Base-by-base conservation (phyloP, 352 stramenopile genomes). In the Globisporangium rhizosaccharum region DNA sequence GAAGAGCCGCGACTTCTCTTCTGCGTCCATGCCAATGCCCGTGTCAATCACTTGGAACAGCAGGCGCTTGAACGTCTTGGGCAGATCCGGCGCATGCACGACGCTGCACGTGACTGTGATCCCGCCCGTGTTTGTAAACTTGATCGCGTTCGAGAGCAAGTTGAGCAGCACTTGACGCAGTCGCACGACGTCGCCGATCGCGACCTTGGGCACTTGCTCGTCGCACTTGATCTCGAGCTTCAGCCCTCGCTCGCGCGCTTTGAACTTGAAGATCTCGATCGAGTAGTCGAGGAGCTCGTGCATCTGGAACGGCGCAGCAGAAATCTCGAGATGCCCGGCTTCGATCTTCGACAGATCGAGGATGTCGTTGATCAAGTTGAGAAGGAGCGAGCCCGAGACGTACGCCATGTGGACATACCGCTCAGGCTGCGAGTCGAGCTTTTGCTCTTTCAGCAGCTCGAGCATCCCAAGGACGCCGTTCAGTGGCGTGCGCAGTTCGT, bases 281-380 rank as follows among this genome's bases (percentile, higher is more conserved):
- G 88, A 87, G 50, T 96, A 91, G 49, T 97, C 88, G 7, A 92
- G 59, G 18, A 88, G 42, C 14, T 94, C 85, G 55, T 85, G 67
- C 67, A 94, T 82, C 42, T 90, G 71, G 56, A 96, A 96, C 0
- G 82, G 82, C 0, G 90, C 88, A 15, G 79, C 71, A 33, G 95
- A 90, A 20, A 97, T 87, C 53, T 96, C 87, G 33, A 97, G 67
- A 50, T 97, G 86, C 0, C 92, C 92, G 56, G 88, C 88, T 69
- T 98, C 92, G 33, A 97, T 92, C 67, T 97, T 98, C 23, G 84
- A 96, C 63, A 96, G 79, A 57, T 97, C 90, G 17, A 98, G 52
- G 39, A 97, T 90, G 57, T 97, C 90, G 53, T 96, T 96, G 62
- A 97, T 96, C 37, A 98, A 59, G 49, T 92, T 93, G 51, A 97